Conservation (phyloP, 2,329 filamentous ascomycete species). For the Xylariales sp. region DNA sequence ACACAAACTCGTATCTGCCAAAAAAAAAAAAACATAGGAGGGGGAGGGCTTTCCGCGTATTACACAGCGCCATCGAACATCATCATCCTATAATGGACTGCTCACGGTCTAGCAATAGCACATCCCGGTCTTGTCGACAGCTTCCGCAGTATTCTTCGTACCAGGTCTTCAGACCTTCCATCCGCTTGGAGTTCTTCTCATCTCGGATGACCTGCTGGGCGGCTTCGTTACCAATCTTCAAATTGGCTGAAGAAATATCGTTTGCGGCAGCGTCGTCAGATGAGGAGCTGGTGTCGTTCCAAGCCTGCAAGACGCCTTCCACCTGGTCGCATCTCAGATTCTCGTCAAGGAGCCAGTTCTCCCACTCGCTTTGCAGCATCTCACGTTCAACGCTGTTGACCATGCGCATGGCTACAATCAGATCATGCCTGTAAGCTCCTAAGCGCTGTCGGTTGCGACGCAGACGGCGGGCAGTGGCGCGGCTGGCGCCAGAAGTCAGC, state of each 20-base stretch:
- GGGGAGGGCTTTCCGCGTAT: not conserved
- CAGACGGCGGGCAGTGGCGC: conserved; percentile 59
- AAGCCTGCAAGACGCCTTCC: conserved; percentile 35
- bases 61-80: too few species aligned
- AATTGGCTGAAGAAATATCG: conserved; percentile 4
- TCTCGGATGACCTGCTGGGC: conserved; percentile 26
- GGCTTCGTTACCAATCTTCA: conserved; percentile 14
- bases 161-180: conserved; percentile 39
- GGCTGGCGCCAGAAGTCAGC: conserved; percentile 43
- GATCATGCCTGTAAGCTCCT: conserved; percentile 79
- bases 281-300: conserved; percentile 12
- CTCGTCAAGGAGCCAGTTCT: conserved; percentile 85
- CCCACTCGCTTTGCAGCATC: conserved; percentile 83
- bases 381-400: conserved; percentile 87
- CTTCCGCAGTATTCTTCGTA: conserved; percentile 52
- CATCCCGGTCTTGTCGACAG: conserved; percentile 42
- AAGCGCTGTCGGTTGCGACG: conserved; percentile 78
- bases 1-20: too few species aligned
- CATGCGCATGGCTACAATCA: conserved; percentile 84
- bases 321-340: conserved; percentile 67
- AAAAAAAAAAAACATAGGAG: too few species aligned
- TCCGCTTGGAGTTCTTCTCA: conserved; percentile 17
- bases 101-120: conserved; percentile 18
- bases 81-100: conserved; percentile 12
- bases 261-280: conserved; percentile 5